A percentile compares a stretch with the other conserved stretches of the same genome.
Evolutionary conservation across 306 rosid species (phyloP).

Genomic region (Gastrolobium villosum): DNA sequence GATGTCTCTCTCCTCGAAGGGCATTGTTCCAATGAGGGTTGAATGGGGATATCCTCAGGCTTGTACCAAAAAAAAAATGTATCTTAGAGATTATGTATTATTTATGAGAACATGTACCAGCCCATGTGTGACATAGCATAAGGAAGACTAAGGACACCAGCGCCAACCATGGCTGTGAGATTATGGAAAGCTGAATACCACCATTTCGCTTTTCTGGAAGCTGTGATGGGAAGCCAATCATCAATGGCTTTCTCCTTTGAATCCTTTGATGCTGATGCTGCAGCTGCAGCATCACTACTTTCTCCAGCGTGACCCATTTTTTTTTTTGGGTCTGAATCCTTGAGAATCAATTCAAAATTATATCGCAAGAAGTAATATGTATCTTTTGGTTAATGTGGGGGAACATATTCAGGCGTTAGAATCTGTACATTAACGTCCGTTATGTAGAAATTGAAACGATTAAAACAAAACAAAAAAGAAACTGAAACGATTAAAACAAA

Average conservation of each 20-base stretch:
- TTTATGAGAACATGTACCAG: constrained; percentile 57
- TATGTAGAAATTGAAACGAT: background rate
- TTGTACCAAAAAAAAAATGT: too few species aligned
- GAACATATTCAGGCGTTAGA: too few species aligned
- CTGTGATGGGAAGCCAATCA: constrained; percentile 87
- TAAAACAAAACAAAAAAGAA: too few species aligned
- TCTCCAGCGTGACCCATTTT: background rate
- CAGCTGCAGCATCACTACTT: background rate
- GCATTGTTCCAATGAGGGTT: too few species aligned
- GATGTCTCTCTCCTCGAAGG: too few species aligned
- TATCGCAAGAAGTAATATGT: background rate
- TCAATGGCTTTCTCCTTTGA: constrained; percentile 56
- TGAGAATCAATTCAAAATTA: background rate
- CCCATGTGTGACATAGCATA: constrained; percentile 82
- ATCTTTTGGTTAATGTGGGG: too few species aligned
- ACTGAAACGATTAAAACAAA: too few species aligned
- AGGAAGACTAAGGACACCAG: constrained; percentile 93
- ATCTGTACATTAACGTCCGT: background rate
- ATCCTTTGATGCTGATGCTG: background rate
- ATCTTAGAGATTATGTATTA: too few species aligned
- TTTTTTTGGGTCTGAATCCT: background rate
- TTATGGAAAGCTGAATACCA: constrained; percentile 89
- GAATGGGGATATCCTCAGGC: too few species aligned
- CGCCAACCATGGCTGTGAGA: constrained; percentile 97
- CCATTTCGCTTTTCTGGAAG: constrained; percentile 86